Base-by-base conservation (phyloP, 306 rosid genomes). In the Rosa multiflora region DNA sequence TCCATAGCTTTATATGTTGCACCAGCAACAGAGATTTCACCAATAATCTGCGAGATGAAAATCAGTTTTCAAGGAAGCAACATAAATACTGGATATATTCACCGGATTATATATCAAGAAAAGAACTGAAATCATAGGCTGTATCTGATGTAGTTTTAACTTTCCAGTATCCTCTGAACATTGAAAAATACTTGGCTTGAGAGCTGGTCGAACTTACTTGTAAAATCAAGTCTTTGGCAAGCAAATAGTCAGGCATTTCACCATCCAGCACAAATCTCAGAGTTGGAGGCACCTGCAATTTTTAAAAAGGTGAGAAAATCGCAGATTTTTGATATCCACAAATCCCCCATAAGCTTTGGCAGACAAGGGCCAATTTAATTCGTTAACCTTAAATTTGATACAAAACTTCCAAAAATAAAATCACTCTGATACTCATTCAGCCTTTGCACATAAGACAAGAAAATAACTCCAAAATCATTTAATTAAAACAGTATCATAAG, bases 1-100 rank as follows among this genome's bases (percentile, higher is more conserved):
- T 95, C 98, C 99, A 95, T 93, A 37, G 98, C 76, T 81, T 95
- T 95, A 74, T 95, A 91, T 47, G 99, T 95, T 58, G 96, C 98
- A 83, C 99, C 99, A 78, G 98, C 82, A 80, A 95, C 87, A 76
- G 87, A 77, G 78, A 95, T 95, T 88, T 95, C 98, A 64, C 99
- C 99, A 78, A 95, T 92, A 71, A 95, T 90, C 99, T 94, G 88
- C 58, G 75, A 48, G 39, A 83, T 62, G 46, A 69, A 49, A 58
- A 75, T 56, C 78, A 53, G 47, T 35, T 13, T 72, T 12, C 47
- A 78, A 44, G 61, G 78, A 1, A 53, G 63, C 46, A 75, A 32
- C 62, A 48, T 8, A 12, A 53, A 46, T 67, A 13, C 3, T 39
- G 14, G 15, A 10, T 52, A 70, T 8, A 3, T 6, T 29, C 10